phyloP scores from a whole-genome alignment of 2,329 filamentous ascomycete genomes.

The Phaeomoniella chlamydospora region DNA sequence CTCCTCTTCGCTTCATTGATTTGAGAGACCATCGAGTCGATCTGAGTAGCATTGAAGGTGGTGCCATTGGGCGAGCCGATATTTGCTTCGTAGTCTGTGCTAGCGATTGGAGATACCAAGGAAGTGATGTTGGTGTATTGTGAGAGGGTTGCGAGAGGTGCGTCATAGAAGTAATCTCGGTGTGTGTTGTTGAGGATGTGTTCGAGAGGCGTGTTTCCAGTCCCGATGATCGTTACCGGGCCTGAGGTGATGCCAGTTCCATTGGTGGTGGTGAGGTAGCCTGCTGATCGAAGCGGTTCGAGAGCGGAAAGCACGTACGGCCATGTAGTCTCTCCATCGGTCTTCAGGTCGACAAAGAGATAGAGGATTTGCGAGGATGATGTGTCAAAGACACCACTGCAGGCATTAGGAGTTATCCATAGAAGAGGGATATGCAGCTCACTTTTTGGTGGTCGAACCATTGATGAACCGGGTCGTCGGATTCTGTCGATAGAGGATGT shows the following conservation, averaged over 20 bases:
- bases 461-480: conserved; percentile 33
- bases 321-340: conserved; percentile 38
- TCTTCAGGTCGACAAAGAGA: conserved; percentile 50
- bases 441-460: conserved; percentile 32
- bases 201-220: conserved; percentile 35
- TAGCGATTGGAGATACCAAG: conserved; percentile 36
- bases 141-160: conserved; percentile 29
- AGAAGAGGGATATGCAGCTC: conserved; percentile 5
- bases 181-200: conserved; percentile 28
- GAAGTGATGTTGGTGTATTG: conserved; percentile 28
- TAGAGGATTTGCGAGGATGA: conserved; percentile 40
- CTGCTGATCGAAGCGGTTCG: conserved; percentile 35
- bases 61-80: conserved; percentile 20
- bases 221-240: conserved; percentile 43
- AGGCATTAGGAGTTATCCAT: not conserved
- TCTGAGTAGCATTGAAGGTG: conserved; percentile 30
- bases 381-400: conserved; percentile 42
- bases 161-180: conserved; percentile 46
- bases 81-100: conserved; percentile 29
- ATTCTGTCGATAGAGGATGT: conserved; percentile 39
- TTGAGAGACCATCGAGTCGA: conserved; percentile 33
- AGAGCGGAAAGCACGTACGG: conserved; percentile 39
- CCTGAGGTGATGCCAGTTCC: conserved; percentile 26
- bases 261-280: conserved; percentile 37
- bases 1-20: conserved; percentile 35